Conservation (phyloP, 768 basidiomycete species). For the Steccherinum ochraceum region DNA sequence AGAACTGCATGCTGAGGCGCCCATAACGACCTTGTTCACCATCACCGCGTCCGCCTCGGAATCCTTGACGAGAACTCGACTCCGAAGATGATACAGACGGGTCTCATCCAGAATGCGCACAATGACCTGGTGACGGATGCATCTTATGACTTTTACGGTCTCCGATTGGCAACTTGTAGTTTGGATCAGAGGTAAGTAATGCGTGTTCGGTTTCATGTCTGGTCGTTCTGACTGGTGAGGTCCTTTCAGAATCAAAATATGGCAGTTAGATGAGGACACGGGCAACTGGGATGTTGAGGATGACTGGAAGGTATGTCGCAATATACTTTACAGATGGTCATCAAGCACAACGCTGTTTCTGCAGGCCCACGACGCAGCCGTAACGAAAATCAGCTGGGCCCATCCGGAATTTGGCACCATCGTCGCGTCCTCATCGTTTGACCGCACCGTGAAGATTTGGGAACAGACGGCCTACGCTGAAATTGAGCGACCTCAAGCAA, state of each 20-base stretch:
- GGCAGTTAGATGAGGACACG: constrained; percentile 67
- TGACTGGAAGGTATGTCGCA: constrained; percentile 77
- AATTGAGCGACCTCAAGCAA: constrained; percentile 20
- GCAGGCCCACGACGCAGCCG: constrained; percentile 92
- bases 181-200: constrained; percentile 66
- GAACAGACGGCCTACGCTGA: constrained; percentile 46
- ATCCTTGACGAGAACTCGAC: not conserved
- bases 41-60: no score
- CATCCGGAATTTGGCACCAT: constrained; percentile 90
- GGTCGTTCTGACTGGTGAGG: constrained; percentile 7
- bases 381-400: constrained; percentile 82
- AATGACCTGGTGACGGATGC: constrained; percentile 80
- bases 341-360: not conserved
- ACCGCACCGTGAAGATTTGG: constrained; percentile 92
- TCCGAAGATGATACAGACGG: constrained; percentile 67
- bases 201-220: constrained; percentile 13
- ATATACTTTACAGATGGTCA: not conserved
- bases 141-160: constrained; percentile 87
- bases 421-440: constrained; percentile 83
- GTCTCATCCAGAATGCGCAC: constrained; percentile 73
- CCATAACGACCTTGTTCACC: no score
- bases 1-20: no score
- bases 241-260: constrained; percentile 80
- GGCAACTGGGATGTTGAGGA: constrained; percentile 76
- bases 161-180: constrained; percentile 72